A percentile compares a stretch with the other conserved stretches of the same genome.
phyloP scores from a whole-genome alignment of 768 basidiomycete genomes.

The Lentinula boryana region DNA sequence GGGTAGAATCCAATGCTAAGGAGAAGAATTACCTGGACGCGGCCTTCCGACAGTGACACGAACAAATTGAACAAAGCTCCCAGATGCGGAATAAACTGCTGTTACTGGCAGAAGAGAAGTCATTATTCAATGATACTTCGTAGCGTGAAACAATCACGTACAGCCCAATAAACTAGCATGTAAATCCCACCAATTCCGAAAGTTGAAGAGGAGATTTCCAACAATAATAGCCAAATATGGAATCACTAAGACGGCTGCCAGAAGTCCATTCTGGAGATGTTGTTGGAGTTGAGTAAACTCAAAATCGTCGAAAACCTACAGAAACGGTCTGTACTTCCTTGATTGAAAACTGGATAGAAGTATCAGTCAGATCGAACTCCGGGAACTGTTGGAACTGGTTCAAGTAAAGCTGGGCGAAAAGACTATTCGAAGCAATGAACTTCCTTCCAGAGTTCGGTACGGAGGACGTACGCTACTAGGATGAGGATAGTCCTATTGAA shows the following conservation, averaged over 20 bases:
- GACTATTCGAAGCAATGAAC: conserved; percentile 1
- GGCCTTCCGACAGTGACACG: conserved; percentile 16
- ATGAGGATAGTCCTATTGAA: conserved; percentile 1
- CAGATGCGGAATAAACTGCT: conserved; percentile 9
- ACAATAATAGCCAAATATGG: conserved; percentile 13
- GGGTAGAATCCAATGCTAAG: background rate
- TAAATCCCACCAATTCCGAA: conserved; percentile 17
- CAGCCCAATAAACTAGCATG: conserved; percentile 16
- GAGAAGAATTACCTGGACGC: conserved; percentile 13
- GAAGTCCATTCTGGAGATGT: background rate
- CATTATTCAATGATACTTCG: background rate
- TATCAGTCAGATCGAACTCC: conserved; percentile 17
- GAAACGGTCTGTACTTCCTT: conserved; percentile 5
- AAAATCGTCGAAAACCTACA: background rate
- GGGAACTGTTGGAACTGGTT: conserved; percentile 17
- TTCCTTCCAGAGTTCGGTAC: background rate
- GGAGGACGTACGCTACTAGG: background rate
- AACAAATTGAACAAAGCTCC: conserved; percentile 13
- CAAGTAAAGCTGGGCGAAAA: conserved; percentile 17
- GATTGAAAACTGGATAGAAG: conserved; percentile 14
- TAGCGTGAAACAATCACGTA: conserved; percentile 4
- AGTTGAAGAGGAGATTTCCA: conserved; percentile 14
- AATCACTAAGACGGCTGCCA: background rate
- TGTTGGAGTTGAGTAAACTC: background rate
- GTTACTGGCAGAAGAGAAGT: conserved; percentile 11